Percentiles rank a stretch among this genome's conserved stretches.
These are phyloP conservation scores for Knufia fluminis DNA, from an alignment of 2,329 filamentous ascomycete genomes.

Conservation along the genomic window DNA sequence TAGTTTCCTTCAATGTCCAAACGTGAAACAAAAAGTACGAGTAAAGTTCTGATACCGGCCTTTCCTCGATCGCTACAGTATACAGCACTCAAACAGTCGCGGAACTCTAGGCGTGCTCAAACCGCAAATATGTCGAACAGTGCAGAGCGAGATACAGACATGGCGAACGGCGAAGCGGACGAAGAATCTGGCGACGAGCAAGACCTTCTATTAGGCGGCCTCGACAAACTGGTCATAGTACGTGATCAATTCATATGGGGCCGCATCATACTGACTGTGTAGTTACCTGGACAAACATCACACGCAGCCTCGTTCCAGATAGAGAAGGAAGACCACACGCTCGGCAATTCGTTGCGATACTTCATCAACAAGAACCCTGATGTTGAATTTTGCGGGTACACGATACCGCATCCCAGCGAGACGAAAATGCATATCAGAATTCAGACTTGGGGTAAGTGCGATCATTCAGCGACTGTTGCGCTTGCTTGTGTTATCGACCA, in stretches of 20 bases:
- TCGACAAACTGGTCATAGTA: conserved; percentile 20
- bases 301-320: conserved; percentile 94
- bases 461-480: not conserved
- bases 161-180: not conserved
- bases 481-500: not conserved
- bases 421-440: conserved; percentile 95
- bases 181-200: not conserved
- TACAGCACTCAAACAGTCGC: too few relatives aligned
- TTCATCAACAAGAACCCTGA: conserved; percentile 98
- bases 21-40: too few relatives aligned
- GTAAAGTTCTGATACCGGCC: too few relatives aligned
- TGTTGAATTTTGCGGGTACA: conserved; percentile 97
- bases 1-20: too few relatives aligned
- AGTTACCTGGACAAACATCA: conserved; percentile 76
- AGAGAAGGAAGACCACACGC: conserved; percentile 82
- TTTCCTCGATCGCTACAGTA: too few relatives aligned
- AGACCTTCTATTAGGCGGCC: conserved; percentile 15
- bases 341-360: conserved; percentile 88
- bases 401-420: conserved; percentile 94
- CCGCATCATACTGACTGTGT: not conserved
- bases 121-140: conserved; percentile 3
- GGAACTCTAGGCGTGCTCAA: too few relatives aligned
- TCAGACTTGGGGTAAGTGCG: conserved; percentile 76
- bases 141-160: not conserved
- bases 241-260: conserved; percentile 1